phyloP scores from a whole-genome alignment of 805 yeast species.

The Danielozyma ontarioensis region DNA sequence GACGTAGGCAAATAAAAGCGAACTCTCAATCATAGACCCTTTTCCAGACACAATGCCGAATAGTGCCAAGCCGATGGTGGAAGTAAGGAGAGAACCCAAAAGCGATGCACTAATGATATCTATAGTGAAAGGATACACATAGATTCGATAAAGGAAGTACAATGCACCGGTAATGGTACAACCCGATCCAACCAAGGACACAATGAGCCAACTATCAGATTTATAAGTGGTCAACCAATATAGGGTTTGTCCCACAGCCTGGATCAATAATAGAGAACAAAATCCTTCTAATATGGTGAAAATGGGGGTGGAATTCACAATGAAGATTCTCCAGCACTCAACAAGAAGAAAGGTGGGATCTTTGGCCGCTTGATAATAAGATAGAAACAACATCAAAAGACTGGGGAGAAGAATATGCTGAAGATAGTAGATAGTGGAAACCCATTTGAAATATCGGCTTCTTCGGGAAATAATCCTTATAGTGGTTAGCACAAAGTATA shows the following conservation, averaged over 20 bases:
- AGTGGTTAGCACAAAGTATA: constrained; percentile 72
- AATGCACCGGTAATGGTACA: constrained; percentile 69
- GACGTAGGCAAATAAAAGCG: constrained; percentile 81
- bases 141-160: constrained; percentile 78
- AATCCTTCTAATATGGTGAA: constrained; percentile 91
- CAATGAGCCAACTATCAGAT: constrained; percentile 76
- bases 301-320: constrained; percentile 80
- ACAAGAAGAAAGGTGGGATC: constrained; percentile 29
- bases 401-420: constrained; percentile 86
- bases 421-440: constrained; percentile 57
- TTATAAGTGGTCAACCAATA: constrained; percentile 57
- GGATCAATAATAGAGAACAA: constrained; percentile 86
- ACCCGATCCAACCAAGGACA: constrained; percentile 67
- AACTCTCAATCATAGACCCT: constrained; percentile 89
- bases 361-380: constrained; percentile 38
- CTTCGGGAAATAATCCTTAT: constrained; percentile 51
- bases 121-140: constrained; percentile 67
- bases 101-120: constrained; percentile 74
- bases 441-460: constrained; percentile 38
- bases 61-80: constrained; percentile 66
- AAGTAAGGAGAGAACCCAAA: constrained; percentile 78
- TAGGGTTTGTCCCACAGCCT: constrained; percentile 81
- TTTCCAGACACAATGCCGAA: constrained; percentile 79
- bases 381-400: constrained; percentile 62
- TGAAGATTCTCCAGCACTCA: constrained; percentile 63